A percentile compares a stretch with the other conserved stretches of the same genome.
These are phyloP conservation scores for Remersonia thermophila DNA, from an alignment of 2,329 filamentous ascomycete species.

Conservation along the genomic window DNA sequence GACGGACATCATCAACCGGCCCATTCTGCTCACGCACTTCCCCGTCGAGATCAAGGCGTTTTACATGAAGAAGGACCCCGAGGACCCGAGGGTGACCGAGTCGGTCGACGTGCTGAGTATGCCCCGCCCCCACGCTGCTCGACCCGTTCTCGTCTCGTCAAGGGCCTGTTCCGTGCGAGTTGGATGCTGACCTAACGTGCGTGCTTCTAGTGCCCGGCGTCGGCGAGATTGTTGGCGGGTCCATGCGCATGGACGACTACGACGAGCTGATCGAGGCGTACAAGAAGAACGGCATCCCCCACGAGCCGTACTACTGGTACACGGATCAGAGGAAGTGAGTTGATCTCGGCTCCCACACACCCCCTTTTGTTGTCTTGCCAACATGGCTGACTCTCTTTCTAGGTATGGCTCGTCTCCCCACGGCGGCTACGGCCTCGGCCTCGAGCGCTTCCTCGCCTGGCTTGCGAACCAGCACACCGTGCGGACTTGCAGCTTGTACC, in stretches of 20 bases:
- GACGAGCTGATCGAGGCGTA: conserved; percentile 85
- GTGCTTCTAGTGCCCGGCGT: conserved; percentile 63
- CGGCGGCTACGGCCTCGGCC: conserved; percentile 83
- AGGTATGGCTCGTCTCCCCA: conserved; percentile 88
- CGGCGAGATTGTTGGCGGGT: conserved; percentile 91
- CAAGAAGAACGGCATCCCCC: conserved; percentile 72
- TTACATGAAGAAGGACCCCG: conserved; percentile 87
- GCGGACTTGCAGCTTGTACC: conserved; percentile 60
- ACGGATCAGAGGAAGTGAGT: conserved; percentile 89
- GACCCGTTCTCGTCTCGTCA: not conserved
- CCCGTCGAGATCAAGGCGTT: conserved; percentile 96
- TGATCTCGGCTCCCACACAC: too few relatives aligned
- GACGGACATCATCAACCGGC: conserved; percentile 92
- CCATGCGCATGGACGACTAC: conserved; percentile 89
- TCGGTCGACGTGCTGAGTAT: conserved; percentile 58
- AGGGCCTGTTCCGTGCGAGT: not conserved
- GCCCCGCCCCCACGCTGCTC: not conserved
- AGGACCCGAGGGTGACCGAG: conserved; percentile 77
- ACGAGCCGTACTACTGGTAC: conserved; percentile 48
- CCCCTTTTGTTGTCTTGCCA: conserved; percentile 5
- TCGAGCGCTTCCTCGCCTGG: conserved; percentile 66
- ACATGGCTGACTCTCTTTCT: too few relatives aligned
- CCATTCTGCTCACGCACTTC: conserved; percentile 96
- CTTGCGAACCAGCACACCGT: conserved; percentile 53
- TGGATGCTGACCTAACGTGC: not conserved